Evolutionary conservation across 129 eudicot genomes (phyloP).

Genomic region (Centaurea solstitialis): DNA sequence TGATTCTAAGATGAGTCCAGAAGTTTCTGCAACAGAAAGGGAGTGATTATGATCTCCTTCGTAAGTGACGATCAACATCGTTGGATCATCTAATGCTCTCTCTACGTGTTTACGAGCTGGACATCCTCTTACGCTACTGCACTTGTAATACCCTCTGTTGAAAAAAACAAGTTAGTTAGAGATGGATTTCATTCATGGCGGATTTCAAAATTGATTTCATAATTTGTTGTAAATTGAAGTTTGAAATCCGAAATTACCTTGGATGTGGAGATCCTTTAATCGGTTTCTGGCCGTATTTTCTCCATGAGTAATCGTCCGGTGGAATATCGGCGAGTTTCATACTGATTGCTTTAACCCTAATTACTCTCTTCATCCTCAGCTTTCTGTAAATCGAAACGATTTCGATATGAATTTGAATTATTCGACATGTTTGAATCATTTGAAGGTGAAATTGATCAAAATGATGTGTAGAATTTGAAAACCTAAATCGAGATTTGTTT

Average conservation of each 20-base stretch:
- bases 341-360: conserved; percentile 89
- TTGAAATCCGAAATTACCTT: conserved; percentile 46
- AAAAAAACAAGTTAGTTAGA: background rate
- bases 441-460: background rate
- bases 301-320: conserved; percentile 97
- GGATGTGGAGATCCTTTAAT: conserved; percentile 99
- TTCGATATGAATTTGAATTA: background rate
- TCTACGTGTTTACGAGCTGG: conserved; percentile 96
- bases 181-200: background rate
- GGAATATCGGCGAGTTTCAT: conserved; percentile 91
- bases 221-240: background rate
- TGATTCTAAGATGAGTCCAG: conserved; percentile 70
- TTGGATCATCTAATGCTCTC: conserved; percentile 81
- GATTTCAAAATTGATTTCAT: background rate
- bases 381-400: conserved; percentile 35
- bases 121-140: conserved; percentile 93
- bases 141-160: conserved; percentile 89
- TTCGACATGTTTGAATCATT: background rate
- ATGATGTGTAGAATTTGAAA: background rate
- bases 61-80: conserved; percentile 84
- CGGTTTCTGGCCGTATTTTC: conserved; percentile 95
- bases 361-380: conserved; percentile 66
- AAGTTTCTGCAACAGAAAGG: conserved; percentile 55
- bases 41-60: conserved; percentile 93
- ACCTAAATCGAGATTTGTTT: background rate